Base-by-base conservation (phyloP, 352 stramenopile genomes). In the Aphanomyces cochlioides region DNA sequence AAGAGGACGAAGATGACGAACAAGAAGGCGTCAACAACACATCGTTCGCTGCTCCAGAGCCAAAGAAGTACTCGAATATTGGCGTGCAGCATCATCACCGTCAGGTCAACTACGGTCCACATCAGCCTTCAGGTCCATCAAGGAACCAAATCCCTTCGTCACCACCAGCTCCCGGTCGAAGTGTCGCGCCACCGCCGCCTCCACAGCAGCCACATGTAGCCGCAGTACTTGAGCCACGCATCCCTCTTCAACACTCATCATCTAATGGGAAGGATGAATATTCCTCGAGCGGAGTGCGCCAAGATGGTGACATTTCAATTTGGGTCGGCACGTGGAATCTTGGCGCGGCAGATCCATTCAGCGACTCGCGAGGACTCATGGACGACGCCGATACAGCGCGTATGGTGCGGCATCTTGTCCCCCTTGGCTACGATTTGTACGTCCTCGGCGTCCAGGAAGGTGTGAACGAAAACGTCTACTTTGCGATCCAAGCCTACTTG, bases 271-370 rank as follows among this genome's bases (percentile, higher is more conserved):
- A 28, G 28, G 28, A 28, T 28, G 28, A 28, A 28, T 28, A 28
- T 28, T 28, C 41, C 6, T 34, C 59, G 0, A 43, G 38, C 40
- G 59, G 59, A 10, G 56, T 45, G 8, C 59, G 59, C 5, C 59
- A 67, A 67, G 59, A 56, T 28, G 59, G 68, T 12, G 83, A 93
- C 61, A 80, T 93, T 6, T 78, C 82, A 8, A 79, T 96, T 59
- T 96, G 87, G 87, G 81, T 90, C 4, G 88, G 88, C 5, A 89
- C 84, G 28, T 96, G 88, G 88, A 96, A 96, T 74, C 89, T 96
- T 77, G 85, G 84, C 3, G 87, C 86, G 0, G 78, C 85, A 7
- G 88, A 95, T 59, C 87, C 86, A 12, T 93, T 95, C 60, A 79
- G 81, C 4, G 84, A 93, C 47, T 79, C 79, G 38, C 77, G 77